Evolutionary conservation across 73 alveolate genomes (phyloP).

Genomic region (Tetrahymena borealis): DNA sequence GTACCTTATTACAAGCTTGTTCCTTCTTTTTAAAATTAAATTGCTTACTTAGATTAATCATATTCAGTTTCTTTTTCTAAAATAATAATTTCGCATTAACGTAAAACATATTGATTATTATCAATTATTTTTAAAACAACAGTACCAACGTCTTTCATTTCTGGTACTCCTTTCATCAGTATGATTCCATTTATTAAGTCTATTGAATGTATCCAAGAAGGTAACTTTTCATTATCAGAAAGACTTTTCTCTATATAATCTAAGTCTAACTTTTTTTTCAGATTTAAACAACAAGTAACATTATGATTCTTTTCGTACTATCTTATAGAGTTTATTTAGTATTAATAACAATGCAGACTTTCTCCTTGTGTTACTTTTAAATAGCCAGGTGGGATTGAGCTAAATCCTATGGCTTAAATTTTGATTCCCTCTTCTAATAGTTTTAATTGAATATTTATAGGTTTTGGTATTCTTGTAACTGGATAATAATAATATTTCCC

Average conservation of each 20-base stretch:
- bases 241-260: background rate
- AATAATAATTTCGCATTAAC: background rate
- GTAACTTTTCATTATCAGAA: background rate
- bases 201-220: background rate
- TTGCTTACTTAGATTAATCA: no score
- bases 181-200: background rate
- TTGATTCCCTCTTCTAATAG: background rate
- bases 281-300: background rate
- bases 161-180: background rate
- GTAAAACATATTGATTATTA: background rate
- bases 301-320: background rate
- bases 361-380: background rate
- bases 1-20: no score
- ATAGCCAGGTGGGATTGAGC: background rate
- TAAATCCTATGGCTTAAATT: background rate
- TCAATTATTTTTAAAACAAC: background rate
- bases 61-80: background rate
- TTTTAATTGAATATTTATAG: no score
- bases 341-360: background rate
- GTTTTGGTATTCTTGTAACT: no score
- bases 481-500: background rate
- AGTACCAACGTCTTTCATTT: background rate
- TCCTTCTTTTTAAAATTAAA: no score
- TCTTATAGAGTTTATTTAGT: background rate
- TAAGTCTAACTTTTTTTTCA: background rate